Evolutionary conservation across 2,329 filamentous ascomycete species (phyloP).

Genomic region (Hypoxylon sp.): DNA sequence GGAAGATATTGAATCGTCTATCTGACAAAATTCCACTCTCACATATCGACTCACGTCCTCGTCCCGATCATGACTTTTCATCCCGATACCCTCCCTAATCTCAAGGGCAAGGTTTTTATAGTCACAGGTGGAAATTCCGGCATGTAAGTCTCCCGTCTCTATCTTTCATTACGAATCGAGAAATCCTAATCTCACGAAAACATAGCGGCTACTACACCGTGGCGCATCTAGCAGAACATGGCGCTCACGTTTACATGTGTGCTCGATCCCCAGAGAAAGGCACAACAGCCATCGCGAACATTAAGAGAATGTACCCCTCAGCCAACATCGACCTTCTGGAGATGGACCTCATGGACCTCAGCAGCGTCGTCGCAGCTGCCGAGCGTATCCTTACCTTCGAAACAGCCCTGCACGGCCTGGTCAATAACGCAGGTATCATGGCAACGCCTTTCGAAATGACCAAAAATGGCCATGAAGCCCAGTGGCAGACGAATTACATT

Average conservation of each 20-base stretch:
- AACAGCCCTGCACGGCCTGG: slow-evolving; percentile 50
- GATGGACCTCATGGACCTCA: slow-evolving; percentile 53
- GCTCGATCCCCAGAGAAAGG: slow-evolving; percentile 53
- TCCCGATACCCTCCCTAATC: slow-evolving; percentile 56
- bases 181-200: slow-evolving; percentile 31
- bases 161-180: slow-evolving; percentile 13
- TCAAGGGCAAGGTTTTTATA: slow-evolving; percentile 57
- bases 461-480: slow-evolving; percentile 53
- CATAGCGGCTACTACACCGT: slow-evolving; percentile 53
- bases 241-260: slow-evolving; percentile 57
- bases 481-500: slow-evolving; percentile 59
- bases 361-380: slow-evolving; percentile 53
- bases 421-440: slow-evolving; percentile 52
- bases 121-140: slow-evolving; percentile 61
- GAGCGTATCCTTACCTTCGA: slow-evolving; percentile 48
- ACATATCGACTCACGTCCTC: slow-evolving; percentile 32
- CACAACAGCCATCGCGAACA: slow-evolving; percentile 48
- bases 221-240: slow-evolving; percentile 52
- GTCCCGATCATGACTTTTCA: slow-evolving; percentile 53
- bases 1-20: slow-evolving; percentile 34
- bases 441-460: slow-evolving; percentile 50
- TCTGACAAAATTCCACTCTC: slow-evolving; percentile 30
- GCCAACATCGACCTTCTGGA: slow-evolving; percentile 52
- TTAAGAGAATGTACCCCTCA: slow-evolving; percentile 49
- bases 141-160: slow-evolving; percentile 54